phyloP scores from a whole-genome alignment of 352 stramenopile genomes.

The Globisporangium viniferum region DNA sequence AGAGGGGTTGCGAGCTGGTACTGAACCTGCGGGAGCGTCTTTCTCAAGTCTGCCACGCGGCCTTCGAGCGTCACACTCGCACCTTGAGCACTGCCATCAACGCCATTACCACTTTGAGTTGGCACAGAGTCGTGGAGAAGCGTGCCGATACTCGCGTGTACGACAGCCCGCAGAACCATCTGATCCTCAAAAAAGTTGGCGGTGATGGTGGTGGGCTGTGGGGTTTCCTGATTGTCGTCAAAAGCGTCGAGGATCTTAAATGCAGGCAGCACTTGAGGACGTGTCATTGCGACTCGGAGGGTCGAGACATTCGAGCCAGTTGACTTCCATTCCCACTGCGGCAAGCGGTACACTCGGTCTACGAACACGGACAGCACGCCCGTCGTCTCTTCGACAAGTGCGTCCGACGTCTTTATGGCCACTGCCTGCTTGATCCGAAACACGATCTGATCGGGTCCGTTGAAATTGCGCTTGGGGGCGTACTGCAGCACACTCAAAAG shows the following conservation, averaged over 20 bases:
- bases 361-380: conserved; percentile 38
- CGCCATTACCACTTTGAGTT: background rate
- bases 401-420: background rate
- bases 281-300: background rate
- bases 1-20: conserved; percentile 2
- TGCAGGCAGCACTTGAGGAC: background rate
- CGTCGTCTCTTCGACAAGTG: conserved; percentile 7
- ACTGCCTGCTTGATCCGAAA: conserved; percentile 21
- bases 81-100: background rate
- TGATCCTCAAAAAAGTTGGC: conserved; percentile 13
- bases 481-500: conserved; percentile 27
- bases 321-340: conserved; percentile 23
- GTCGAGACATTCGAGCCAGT: conserved; percentile 14
- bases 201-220: background rate
- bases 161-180: conserved; percentile 2
- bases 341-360: conserved; percentile 23
- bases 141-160: conserved; percentile 7
- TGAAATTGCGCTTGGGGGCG: conserved; percentile 27
- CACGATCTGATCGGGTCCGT: conserved; percentile 36
- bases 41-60: conserved; percentile 4
- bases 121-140: conserved; percentile 3
- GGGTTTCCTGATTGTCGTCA: background rate
- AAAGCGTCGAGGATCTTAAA: conserved; percentile 14
- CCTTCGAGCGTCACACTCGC: conserved; percentile 10
- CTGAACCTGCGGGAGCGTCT: conserved; percentile 6